Evolutionary conservation across 176 grass and related monocot genomes (phyloP).

Genomic region (Aegilops umbellulata): DNA sequence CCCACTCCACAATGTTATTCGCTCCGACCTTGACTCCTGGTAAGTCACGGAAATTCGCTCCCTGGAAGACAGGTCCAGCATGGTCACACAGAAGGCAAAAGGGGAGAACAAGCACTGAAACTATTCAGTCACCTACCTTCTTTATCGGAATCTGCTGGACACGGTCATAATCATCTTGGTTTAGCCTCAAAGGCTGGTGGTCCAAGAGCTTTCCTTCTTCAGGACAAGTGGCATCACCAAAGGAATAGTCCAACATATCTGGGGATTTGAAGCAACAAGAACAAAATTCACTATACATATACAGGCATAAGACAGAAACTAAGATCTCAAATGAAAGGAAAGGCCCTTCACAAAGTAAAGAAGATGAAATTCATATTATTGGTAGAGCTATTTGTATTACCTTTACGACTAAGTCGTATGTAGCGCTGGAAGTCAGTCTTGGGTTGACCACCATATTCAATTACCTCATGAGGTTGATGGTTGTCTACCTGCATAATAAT

Average conservation of each 20-base stretch:
- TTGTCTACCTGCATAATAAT: conserved; percentile 59
- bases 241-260: conserved; percentile 61
- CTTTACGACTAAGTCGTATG: conserved; percentile 59
- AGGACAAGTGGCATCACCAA: conserved; percentile 18
- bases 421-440: conserved; percentile 69
- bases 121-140: conserved; percentile 38
- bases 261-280: background rate
- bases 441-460: conserved; percentile 33
- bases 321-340: background rate
- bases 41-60: conserved; percentile 82
- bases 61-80: conserved; percentile 25
- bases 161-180: conserved; percentile 58
- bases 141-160: conserved; percentile 59
- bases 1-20: conserved; percentile 59
- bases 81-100: background rate
- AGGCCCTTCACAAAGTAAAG: background rate
- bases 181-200: conserved; percentile 62
- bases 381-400: conserved; percentile 13
- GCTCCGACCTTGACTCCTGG: conserved; percentile 60
- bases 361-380: background rate
- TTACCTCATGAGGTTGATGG: conserved; percentile 52
- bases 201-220: conserved; percentile 54
- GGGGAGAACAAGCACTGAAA: background rate
- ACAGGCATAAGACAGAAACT: background rate
- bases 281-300: background rate